phyloP scores from a whole-genome alignment of 1,284 basidiomycete species.

The Pascua sp. region DNA sequence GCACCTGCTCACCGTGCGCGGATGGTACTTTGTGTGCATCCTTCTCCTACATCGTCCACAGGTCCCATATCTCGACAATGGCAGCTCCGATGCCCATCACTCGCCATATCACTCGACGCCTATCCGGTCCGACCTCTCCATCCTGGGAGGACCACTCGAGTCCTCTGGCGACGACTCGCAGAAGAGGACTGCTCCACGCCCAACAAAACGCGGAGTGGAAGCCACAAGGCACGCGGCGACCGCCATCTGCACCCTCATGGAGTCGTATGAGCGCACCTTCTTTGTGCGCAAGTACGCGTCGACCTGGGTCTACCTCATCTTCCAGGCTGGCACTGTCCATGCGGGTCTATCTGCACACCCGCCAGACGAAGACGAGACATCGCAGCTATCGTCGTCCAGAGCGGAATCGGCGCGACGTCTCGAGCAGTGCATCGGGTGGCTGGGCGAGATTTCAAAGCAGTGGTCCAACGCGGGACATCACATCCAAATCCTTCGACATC shows the following conservation, averaged over 20 bases:
- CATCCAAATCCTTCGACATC: slow-evolving; percentile 16
- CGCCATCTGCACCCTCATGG: slow-evolving; percentile 13
- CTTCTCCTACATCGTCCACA: slow-evolving; percentile 17
- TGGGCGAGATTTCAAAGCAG: slow-evolving; percentile 11
- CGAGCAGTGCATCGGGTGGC: slow-evolving; percentile 19
- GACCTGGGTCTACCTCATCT: slow-evolving; percentile 16
- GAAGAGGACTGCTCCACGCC: too few relatives aligned
- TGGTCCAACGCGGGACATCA: slow-evolving; percentile 15
- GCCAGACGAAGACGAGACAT: not conserved
- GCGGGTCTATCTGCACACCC: slow-evolving; percentile 11
- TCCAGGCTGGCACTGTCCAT: slow-evolving; percentile 17
- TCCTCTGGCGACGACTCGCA: too few relatives aligned
- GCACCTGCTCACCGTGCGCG: slow-evolving; percentile 15
- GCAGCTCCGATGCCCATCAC: not conserved
- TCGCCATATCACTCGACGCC: too few relatives aligned
- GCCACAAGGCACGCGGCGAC: slow-evolving; percentile 4
- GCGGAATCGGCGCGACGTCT: slow-evolving; percentile 7
- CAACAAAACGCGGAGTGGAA: too few relatives aligned
- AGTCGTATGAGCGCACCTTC: slow-evolving; percentile 11
- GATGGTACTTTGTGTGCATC: slow-evolving; percentile 15
- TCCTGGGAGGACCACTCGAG: too few relatives aligned
- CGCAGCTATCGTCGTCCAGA: not conserved
- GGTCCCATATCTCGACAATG: slow-evolving; percentile 14
- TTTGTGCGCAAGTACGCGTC: slow-evolving; percentile 15
- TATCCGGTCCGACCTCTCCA: too few relatives aligned